Base-by-base conservation (phyloP, 805 yeast species). In the Spathaspora girioi region DNA sequence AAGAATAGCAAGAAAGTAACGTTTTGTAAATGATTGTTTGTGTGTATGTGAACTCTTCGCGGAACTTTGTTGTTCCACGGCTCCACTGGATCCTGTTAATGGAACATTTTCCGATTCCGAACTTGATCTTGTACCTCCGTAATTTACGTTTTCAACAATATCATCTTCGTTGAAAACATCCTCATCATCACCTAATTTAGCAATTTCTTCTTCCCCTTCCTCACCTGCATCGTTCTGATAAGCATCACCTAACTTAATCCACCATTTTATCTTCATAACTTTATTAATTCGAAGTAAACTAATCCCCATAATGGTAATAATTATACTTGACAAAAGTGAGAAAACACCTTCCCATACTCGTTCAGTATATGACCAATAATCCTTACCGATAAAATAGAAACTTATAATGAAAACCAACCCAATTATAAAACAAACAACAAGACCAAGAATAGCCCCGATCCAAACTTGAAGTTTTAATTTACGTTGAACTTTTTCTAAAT, bases 281-380 rank as follows among this genome's bases (percentile, higher is more conserved):
- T 87, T 84, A 58, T 91, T 89, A 64, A 91, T 80, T 55, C 96
- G 76, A 54, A 91, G 73, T 64, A 91, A 81, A 50, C 93, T 87
- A 32, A 89, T 62, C 0, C 97, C 97, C 97, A 91, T 90, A 7
- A 84, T 70, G 0, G 96, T 87, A 53, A 91, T 91, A 52, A 91
- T 82, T 1, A 86, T 60, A 17, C 94, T 81, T 2, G 96, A 90
- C 29, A 90, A 65, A 12, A 92, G 75, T 58, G 93, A 86, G 62
- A 91, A 83, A 0, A 84, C 69, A 7, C 96, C 96, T 64, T 91
- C 97, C 88, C 96, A 91, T 49, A 89, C 76, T 60, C 94, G 82
- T 65, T 91, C 97, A 41, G 97, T 86, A 53, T 83, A 71, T 8
- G 92, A 81, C 97, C 97, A 91, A 49, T 89, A 70, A 68, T 91